A percentile compares a stretch with the other conserved stretches of the same genome.
Conservation (phyloP, 305 asterid species). For the Fraxinus albicans region DNA sequence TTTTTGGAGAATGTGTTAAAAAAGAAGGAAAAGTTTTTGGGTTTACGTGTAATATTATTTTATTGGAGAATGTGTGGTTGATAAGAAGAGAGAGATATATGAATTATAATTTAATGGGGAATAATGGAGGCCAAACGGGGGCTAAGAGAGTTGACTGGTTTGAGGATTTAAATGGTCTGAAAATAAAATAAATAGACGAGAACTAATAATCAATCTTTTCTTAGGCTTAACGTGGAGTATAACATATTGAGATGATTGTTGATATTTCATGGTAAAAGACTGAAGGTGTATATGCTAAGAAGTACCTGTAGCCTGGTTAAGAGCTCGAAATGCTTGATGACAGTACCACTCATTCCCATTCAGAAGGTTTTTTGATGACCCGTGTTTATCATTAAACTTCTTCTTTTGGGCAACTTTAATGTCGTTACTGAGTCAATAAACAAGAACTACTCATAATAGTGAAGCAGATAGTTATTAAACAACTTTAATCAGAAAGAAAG, state of each 20-base stretch:
- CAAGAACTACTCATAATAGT: conserved; percentile 23
- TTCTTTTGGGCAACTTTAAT: conserved; percentile 80
- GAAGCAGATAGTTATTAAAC: conserved; percentile 14
- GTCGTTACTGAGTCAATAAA: conserved; percentile 58
- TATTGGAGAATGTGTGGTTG: no score
- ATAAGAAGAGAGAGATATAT: no score
- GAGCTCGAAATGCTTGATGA: conserved; percentile 95
- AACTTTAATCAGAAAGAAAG: conserved; percentile 22
- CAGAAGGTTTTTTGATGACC: conserved; percentile 71
- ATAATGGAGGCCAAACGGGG: no score
- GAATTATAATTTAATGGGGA: no score
- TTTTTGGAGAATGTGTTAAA: no score
- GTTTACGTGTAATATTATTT: no score
- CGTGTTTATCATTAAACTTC: conserved; percentile 72
- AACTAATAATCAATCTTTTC: conserved; percentile 7
- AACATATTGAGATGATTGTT: background rate
- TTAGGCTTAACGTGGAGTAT: background rate
- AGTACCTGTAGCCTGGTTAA: conserved; percentile 95
- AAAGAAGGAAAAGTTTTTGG: no score
- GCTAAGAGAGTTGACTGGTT: background rate
- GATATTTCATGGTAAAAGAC: background rate
- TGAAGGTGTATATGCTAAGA: background rate
- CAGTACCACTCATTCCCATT: conserved; percentile 98
- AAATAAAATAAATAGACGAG: background rate
- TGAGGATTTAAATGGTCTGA: background rate